Base-by-base conservation (phyloP, 1,284 basidiomycete genomes). In the Pulchroboletus neoregius region DNA sequence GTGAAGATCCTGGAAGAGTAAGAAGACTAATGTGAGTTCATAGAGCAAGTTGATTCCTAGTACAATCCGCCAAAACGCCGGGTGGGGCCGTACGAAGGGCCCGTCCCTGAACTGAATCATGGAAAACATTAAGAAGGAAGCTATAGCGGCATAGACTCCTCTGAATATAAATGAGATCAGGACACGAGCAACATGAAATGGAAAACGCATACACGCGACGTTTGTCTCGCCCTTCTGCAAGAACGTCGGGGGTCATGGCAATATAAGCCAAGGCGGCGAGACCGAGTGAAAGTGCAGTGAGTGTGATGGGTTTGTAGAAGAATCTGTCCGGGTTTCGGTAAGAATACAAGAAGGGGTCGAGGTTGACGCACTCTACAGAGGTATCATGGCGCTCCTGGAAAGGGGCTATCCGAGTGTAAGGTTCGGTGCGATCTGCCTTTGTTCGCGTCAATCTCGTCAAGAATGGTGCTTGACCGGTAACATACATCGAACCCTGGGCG, bases 71-170 rank as follows among this genome's bases (percentile, higher is more conserved):
- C 87, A 89, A 64, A 88, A 85, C 15, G 81, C 82, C 51, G 83
- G 82, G 62, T 84, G 84, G 0, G 84, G 84, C 39, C 84, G 79
- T 61, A 86, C 73, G 60, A 84, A 87, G 22, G 88, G 88, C 0
- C 88, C 88, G 62, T 92, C 88, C 46, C 88, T 83, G 62, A 91
- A 91, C 58, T 91, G 89, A 37, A 92, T 73, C 76, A 87, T 85
- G 24, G 85, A 86, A 66, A 91, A 92, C 46, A 80, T 67, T 45
- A 90, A 71, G 65, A 90, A 90, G 38, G 82, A 75, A 15, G 73
- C 73, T 39, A 86, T 71, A 12, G 80, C 75, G 48, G 87, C 88
- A 56, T 86, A 87, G 45, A 78, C 72, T 32, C 87, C 86, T 49
- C 85, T 87, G 56, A 3, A 34, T 18, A 47, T 45, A 34, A 32